These are phyloP conservation scores for Pneumocystis wakefieldiae DNA, from an alignment of 1,139 yeast species.

Conservation along the genomic window DNA sequence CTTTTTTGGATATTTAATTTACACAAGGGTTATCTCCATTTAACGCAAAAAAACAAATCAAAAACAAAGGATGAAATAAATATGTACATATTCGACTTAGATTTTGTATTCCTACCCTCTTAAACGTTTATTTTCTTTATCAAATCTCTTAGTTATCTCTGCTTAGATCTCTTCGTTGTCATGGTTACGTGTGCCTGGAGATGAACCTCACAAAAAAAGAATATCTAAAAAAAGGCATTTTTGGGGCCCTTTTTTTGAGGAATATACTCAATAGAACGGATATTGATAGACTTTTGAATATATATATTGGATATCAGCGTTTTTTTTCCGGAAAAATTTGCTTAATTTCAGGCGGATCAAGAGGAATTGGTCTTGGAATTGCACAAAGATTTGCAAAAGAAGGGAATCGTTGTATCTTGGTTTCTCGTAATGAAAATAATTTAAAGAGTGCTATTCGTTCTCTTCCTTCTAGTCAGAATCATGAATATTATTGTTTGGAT, in stretches of 20 bases:
- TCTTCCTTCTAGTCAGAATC: constrained; percentile 27
- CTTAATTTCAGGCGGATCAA: constrained; percentile 66
- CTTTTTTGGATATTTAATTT: too few relatives aligned
- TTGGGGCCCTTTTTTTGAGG: not conserved
- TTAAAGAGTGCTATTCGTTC: constrained; percentile 26
- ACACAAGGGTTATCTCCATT: too few relatives aligned
- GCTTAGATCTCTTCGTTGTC: too few relatives aligned
- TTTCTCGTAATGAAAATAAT: constrained; percentile 38
- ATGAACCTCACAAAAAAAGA: not conserved
- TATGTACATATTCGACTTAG: too few relatives aligned
- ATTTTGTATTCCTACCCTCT: too few relatives aligned
- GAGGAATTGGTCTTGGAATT: constrained; percentile 65
- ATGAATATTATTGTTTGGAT: constrained; percentile 36
- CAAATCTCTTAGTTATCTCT: too few relatives aligned
- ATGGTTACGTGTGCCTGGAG: too few relatives aligned
- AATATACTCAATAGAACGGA: not conserved
- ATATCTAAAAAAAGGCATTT: not conserved
- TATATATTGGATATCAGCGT: not conserved
- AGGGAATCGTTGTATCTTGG: constrained; percentile 49
- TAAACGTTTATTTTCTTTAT: too few relatives aligned
- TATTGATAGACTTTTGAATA: not conserved
- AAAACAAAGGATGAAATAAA: too few relatives aligned
- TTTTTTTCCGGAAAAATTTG: constrained; percentile 12
- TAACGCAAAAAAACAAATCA: too few relatives aligned
- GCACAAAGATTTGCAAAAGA: constrained; percentile 40